phyloP scores from a whole-genome alignment of 202 grass and related monocot species.

The Setaria viridis region DNA sequence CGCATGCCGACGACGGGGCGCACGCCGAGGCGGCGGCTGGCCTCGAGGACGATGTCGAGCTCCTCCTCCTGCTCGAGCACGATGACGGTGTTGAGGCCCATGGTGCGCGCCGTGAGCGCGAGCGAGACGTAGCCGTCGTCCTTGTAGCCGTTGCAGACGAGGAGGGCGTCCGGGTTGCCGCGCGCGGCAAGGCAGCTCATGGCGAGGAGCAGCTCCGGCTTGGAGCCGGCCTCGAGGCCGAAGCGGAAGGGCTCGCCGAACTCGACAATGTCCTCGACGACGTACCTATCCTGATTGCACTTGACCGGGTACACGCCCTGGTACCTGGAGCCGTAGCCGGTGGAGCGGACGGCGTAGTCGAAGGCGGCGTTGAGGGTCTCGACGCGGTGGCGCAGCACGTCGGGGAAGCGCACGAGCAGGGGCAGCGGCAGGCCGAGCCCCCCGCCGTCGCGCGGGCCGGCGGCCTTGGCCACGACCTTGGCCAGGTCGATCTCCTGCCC shows the following conservation, averaged over 20 bases:
- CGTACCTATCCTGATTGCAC: conserved; percentile 95
- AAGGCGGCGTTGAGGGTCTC: conserved; percentile 83
- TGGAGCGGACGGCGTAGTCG: conserved; percentile 71
- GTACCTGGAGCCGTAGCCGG: conserved; percentile 64
- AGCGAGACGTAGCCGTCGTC: conserved; percentile 83
- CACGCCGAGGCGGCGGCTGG: conserved; percentile 64
- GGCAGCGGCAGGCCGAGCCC: conserved; percentile 83
- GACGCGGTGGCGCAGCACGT: conserved; percentile 87
- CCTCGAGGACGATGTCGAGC: conserved; percentile 84
- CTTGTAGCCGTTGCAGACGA: conserved; percentile 98
- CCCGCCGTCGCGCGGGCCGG: conserved; percentile 43
- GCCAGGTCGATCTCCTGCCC: conserved; percentile 94
- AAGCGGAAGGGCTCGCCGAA: conserved; percentile 85
- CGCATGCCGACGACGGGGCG: conserved; percentile 83
- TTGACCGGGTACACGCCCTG: conserved; percentile 98
- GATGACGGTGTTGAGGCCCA: conserved; percentile 79
- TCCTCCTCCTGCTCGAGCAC: conserved; percentile 98
- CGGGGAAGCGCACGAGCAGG: conserved; percentile 77
- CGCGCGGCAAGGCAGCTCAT: conserved; percentile 80
- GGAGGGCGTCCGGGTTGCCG: conserved; percentile 76
- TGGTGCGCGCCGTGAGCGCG: conserved; percentile 72
- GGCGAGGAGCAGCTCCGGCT: conserved; percentile 91
- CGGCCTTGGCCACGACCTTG: conserved; percentile 78
- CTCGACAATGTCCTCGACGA: conserved; percentile 90
- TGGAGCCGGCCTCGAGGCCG: conserved; percentile 94